A percentile compares a stretch with the other conserved stretches of the same genome.
Conservation (phyloP, 2,329 filamentous ascomycete genomes). For the Rhynchosporium graminicola region DNA sequence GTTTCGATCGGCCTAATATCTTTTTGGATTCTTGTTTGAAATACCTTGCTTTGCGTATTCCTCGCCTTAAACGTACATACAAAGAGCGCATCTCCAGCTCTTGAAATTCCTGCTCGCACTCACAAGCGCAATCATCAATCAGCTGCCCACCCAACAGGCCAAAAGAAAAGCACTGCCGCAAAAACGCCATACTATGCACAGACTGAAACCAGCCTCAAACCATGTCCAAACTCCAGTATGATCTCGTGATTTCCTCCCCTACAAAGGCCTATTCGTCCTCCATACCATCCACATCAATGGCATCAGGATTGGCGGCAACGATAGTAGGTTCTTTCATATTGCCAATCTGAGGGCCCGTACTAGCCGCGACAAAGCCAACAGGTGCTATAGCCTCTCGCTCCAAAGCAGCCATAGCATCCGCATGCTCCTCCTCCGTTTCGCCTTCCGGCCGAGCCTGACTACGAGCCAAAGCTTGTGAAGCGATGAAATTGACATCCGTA, state of each 20-base stretch:
- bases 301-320: constrained; percentile 72
- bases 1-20: constrained; percentile 2
- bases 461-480: constrained; percentile 87
- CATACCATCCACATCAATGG: constrained; percentile 71
- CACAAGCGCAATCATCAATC: constrained; percentile 12
- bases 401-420: constrained; percentile 85
- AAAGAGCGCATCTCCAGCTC: constrained; percentile 11
- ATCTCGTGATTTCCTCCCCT: background rate
- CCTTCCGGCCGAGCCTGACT: constrained; percentile 55
- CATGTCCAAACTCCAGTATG: constrained; percentile 21
- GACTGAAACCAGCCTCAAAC: constrained; percentile 12
- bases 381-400: constrained; percentile 88
- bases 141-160: background rate
- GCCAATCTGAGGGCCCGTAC: constrained; percentile 67
- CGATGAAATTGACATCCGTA: constrained; percentile 98
- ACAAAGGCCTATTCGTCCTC: constrained; percentile 25
- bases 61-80: constrained; percentile 13
- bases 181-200: constrained; percentile 28
- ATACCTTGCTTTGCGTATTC: background rate
- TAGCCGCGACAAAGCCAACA: constrained; percentile 87
- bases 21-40: background rate
- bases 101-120: background rate
- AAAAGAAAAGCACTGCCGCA: constrained; percentile 10
- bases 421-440: constrained; percentile 50
- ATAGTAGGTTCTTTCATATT: constrained; percentile 48